Evolutionary conservation across 2,329 filamentous ascomycete species (phyloP).

Genomic region (Boeremia exigua): DNA sequence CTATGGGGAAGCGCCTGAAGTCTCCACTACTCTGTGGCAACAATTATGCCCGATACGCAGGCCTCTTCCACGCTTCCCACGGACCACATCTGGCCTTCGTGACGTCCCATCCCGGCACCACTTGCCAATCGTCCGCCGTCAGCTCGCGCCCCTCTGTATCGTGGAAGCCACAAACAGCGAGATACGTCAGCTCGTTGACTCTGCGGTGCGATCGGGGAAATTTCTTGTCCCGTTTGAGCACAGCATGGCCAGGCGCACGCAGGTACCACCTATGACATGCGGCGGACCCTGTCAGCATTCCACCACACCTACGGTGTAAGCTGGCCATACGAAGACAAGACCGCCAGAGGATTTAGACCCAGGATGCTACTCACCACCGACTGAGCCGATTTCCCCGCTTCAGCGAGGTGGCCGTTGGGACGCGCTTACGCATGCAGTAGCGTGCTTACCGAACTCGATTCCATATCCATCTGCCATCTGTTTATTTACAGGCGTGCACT

Average conservation of each 20-base stretch:
- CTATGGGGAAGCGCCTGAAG: conserved; percentile 17
- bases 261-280: conserved; percentile 22
- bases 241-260: conserved; percentile 10
- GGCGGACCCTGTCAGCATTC: conserved; percentile 13
- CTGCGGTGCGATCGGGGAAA: background rate
- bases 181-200: conserved; percentile 6
- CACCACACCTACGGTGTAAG: conserved; percentile 18
- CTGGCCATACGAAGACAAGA: conserved; percentile 13
- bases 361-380: background rate
- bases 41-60: conserved; percentile 15
- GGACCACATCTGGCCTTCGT: conserved; percentile 8
- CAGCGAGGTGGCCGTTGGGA: conserved; percentile 5
- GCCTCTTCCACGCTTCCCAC: conserved; percentile 4
- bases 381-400: conserved; percentile 6
- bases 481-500: conserved; percentile 11
- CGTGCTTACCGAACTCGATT: conserved; percentile 11
- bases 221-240: conserved; percentile 9
- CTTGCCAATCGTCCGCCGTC: conserved; percentile 15
- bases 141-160: conserved; percentile 17
- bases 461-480: conserved; percentile 8
- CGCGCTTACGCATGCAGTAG: conserved; percentile 12
- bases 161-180: conserved; percentile 17
- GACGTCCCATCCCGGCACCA: conserved; percentile 24
- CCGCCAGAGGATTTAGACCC: background rate
- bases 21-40: conserved; percentile 22